Conservation (phyloP, 73 alveolate genomes). For the Paramecium primaurelia region DNA sequence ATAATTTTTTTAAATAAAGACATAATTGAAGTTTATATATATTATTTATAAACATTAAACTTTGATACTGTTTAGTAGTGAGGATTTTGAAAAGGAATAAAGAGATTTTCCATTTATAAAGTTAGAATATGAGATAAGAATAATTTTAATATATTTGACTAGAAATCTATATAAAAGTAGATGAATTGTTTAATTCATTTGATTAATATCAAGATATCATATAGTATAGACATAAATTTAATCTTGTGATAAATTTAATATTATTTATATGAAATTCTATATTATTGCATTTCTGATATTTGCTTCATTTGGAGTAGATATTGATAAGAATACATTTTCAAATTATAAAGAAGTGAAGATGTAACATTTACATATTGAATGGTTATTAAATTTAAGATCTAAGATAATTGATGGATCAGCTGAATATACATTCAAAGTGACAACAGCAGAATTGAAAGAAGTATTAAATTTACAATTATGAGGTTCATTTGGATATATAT, state of each 20-base stretch:
- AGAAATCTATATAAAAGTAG: too few relatives aligned
- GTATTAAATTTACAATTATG: background rate
- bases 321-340: conserved; percentile 4
- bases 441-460: background rate
- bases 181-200: too few relatives aligned
- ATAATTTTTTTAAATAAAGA: background rate
- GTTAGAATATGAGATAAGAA: background rate
- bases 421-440: background rate
- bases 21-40: background rate
- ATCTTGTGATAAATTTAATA: background rate
- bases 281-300: background rate
- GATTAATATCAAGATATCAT: too few relatives aligned
- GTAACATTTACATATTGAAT: conserved; percentile 15
- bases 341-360: background rate
- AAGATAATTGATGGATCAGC: background rate
- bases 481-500: background rate
- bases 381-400: background rate
- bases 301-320: background rate
- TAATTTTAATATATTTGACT: too few relatives aligned
- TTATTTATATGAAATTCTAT: background rate
- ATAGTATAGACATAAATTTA: background rate
- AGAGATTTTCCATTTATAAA: background rate
- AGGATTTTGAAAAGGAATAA: background rate
- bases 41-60: too few relatives aligned
- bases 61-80: background rate